Conservation (phyloP, 768 basidiomycete species). For the Phaeotremella fagi region DNA sequence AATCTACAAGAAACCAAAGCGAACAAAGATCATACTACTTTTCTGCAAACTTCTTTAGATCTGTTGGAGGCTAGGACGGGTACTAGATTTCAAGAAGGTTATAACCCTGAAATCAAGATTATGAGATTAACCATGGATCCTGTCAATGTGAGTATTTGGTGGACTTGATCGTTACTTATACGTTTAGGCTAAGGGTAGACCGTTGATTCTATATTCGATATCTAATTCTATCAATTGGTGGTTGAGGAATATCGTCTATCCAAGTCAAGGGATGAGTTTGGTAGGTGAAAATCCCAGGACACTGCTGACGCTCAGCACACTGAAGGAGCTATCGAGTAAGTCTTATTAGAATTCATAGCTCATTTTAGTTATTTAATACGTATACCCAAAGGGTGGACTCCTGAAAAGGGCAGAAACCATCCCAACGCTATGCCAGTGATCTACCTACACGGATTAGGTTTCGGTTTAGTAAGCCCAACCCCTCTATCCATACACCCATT, state of each 20-base stretch:
- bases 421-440: slow-evolving; percentile 59
- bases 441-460: slow-evolving; percentile 82
- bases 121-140: slow-evolving; percentile 74
- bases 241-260: slow-evolving; percentile 28
- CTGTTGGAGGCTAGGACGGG: slow-evolving; percentile 71
- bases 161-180: background rate
- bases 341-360: slow-evolving; percentile 1
- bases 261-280: slow-evolving; percentile 50
- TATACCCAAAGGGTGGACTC: slow-evolving; percentile 64
- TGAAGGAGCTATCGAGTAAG: slow-evolving; percentile 68
- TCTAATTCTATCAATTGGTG: slow-evolving; percentile 28
- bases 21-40: slow-evolving; percentile 53
- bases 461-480: slow-evolving; percentile 60
- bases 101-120: slow-evolving; percentile 54
- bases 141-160: slow-evolving; percentile 56
- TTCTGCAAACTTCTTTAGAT: slow-evolving; percentile 60
- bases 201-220: slow-evolving; percentile 53
- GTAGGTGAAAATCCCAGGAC: slow-evolving; percentile 50
- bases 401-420: slow-evolving; percentile 54
- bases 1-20: slow-evolving; percentile 56
- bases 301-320: slow-evolving; percentile 42
- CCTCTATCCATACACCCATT: slow-evolving; percentile 7
- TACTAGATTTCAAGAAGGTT: slow-evolving; percentile 59
- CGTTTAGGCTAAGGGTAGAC: slow-evolving; percentile 47
- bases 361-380: slow-evolving; percentile 65